Conservation (phyloP, 1,284 basidiomycete genomes). For the Sporisorium exsertum region DNA sequence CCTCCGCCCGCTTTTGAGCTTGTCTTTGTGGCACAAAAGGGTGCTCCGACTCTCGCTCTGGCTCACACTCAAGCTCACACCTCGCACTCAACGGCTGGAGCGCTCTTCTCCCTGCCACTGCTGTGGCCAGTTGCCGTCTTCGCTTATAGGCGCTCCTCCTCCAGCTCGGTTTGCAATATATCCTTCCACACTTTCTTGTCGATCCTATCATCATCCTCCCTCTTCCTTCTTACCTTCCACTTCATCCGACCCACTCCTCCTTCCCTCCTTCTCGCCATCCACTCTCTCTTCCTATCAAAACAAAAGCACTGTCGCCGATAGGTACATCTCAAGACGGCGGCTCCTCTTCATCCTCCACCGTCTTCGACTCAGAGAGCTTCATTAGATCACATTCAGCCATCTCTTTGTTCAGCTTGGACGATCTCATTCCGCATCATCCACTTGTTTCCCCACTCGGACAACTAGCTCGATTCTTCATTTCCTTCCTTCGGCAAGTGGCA, state of each 20-base stretch:
- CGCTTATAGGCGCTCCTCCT: not conserved
- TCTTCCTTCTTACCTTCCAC: not conserved
- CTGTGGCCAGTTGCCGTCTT: not conserved
- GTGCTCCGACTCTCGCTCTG: not conserved
- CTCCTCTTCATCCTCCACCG: not conserved
- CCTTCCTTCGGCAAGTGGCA: not conserved
- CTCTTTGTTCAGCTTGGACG: not conserved
- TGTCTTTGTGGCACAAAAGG: not conserved
- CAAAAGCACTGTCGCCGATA: not conserved
- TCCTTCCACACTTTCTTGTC: conserved; percentile 20
- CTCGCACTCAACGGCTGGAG: not conserved
- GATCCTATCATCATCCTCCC: conserved; percentile 8
- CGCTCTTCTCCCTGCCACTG: not conserved
- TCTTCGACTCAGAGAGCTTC: not conserved
- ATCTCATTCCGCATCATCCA: not conserved
- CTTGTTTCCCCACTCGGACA: not conserved
- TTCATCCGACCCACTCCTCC: conserved; percentile 1
- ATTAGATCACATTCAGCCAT: not conserved
- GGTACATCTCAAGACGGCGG: not conserved
- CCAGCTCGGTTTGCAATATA: conserved; percentile 26
- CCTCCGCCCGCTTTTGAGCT: not conserved
- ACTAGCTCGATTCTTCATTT: not conserved
- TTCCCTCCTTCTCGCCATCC: not conserved
- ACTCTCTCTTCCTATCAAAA: not conserved
- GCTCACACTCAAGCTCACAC: not conserved